Percentiles rank a stretch among this genome's conserved stretches.
Conservation (phyloP, 2,329 filamentous ascomycete genomes). For the Pseudogymnoascus sp. region DNA sequence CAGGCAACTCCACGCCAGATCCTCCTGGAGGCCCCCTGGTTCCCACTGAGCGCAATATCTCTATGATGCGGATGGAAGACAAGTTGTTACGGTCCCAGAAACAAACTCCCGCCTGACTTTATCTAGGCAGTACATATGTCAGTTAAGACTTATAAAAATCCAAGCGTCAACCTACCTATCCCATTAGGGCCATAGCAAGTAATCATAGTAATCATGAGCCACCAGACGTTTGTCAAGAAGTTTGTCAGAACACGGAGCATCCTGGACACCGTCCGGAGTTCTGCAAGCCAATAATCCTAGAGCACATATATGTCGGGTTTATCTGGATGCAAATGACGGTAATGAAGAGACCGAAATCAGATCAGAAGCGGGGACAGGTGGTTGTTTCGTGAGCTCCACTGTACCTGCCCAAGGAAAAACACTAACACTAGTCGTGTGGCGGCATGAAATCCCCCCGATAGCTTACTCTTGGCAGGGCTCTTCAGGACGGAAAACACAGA, state of each 20-base stretch:
- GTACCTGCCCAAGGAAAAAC: neutral
- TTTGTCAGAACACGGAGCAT: no score
- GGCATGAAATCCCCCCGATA: neutral
- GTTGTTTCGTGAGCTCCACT: neutral
- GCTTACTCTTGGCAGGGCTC: neutral
- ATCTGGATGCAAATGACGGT: no score
- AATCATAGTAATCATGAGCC: no score
- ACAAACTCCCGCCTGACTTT: neutral
- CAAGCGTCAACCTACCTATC: neutral
- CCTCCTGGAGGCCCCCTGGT: no score
- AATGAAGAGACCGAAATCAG: neutral
- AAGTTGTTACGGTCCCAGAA: neutral
- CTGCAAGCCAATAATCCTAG: no score
- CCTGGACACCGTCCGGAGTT: no score
- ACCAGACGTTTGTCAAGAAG: no score
- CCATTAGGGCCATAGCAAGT: no score
- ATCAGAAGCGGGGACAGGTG: neutral
- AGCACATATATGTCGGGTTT: neutral
- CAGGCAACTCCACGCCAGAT: no score
- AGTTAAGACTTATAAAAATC: neutral
- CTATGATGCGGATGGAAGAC: neutral
- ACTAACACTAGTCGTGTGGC: neutral
- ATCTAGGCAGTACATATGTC: neutral
- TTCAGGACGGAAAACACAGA: neutral
- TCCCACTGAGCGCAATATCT: neutral